Conservation (phyloP, 805 yeast genomes). For the Zygoascus bituminiphila region DNA sequence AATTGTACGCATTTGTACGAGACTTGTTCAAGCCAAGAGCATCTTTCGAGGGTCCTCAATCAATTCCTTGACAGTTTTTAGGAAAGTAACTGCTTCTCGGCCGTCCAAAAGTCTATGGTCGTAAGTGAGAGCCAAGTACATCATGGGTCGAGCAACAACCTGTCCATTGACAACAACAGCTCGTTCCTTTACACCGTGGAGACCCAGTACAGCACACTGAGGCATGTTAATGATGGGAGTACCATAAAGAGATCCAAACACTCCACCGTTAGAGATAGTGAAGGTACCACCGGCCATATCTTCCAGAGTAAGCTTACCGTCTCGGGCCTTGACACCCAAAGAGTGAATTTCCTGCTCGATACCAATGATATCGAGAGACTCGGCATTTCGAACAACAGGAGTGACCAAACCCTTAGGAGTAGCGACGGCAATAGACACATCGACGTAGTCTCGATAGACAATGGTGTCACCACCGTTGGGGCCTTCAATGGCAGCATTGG, state of each 20-base stretch:
- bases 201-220: slow-evolving; percentile 95
- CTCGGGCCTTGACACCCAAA: slow-evolving; percentile 91
- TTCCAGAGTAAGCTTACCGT: slow-evolving; percentile 90
- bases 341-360: slow-evolving; percentile 78
- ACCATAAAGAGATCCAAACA: slow-evolving; percentile 94
- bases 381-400: slow-evolving; percentile 96
- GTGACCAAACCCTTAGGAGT: slow-evolving; percentile 99
- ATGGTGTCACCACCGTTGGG: slow-evolving; percentile 68
- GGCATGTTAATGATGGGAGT: slow-evolving; percentile 98
- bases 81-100: slow-evolving; percentile 96
- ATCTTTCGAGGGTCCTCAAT: slow-evolving; percentile 99
- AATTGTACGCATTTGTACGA: background rate
- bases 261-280: slow-evolving; percentile 99
- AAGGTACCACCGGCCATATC: slow-evolving; percentile 99
- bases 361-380: slow-evolving; percentile 77
- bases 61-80: slow-evolving; percentile 91
- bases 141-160: slow-evolving; percentile 96
- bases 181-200: slow-evolving; percentile 96
- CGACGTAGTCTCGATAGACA: slow-evolving; percentile 93
- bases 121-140: slow-evolving; percentile 97
- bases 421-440: slow-evolving; percentile 94
- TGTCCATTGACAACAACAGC: slow-evolving; percentile 95
- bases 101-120: slow-evolving; percentile 98
- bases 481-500: slow-evolving; percentile 85
- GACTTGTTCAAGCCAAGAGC: slow-evolving; percentile 46